Conservation (phyloP, 345 rosid species). For the Carallia pectinifolia region DNA sequence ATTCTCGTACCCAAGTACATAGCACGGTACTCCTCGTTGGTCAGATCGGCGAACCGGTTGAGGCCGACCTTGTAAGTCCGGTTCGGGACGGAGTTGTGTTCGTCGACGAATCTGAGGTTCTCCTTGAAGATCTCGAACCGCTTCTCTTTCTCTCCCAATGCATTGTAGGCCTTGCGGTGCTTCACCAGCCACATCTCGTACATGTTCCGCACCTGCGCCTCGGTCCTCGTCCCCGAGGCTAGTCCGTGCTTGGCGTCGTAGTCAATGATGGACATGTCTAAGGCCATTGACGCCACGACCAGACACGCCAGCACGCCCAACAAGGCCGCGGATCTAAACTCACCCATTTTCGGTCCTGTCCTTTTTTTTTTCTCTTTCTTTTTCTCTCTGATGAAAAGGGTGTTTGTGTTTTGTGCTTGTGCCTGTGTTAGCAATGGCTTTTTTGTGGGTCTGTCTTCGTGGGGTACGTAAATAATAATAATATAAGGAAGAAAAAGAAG, state of each 20-base stretch:
- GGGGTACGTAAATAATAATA: not conserved
- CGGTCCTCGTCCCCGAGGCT: slow-evolving; percentile 16
- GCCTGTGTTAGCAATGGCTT: not conserved
- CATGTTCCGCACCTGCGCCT: slow-evolving; percentile 29
- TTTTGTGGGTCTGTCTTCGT: too few species aligned
- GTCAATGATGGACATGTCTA: slow-evolving; percentile 55
- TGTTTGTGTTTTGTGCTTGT: not conserved
- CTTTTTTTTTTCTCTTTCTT: not conserved
- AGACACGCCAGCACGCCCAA: not conserved
- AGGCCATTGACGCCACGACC: slow-evolving; percentile 25
- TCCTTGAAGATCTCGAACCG: slow-evolving; percentile 61
- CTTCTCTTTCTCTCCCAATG: slow-evolving; percentile 53
- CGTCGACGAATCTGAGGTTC: slow-evolving; percentile 48
- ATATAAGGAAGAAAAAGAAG: not conserved
- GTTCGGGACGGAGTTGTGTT: slow-evolving; percentile 39
- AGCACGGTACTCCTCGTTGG: slow-evolving; percentile 47
- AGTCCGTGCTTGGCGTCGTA: slow-evolving; percentile 31
- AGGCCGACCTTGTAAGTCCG: slow-evolving; percentile 51
- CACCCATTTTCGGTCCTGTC: slow-evolving; percentile 6
- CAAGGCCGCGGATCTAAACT: not conserved
- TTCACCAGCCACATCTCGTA: slow-evolving; percentile 57
- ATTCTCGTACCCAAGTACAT: slow-evolving; percentile 45
- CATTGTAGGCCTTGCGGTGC: slow-evolving; percentile 53
- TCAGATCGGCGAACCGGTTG: slow-evolving; percentile 63
- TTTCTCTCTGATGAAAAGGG: not conserved